These are phyloP conservation scores for Xylariaceae sp. DNA, from an alignment of 2,329 filamentous ascomycete genomes.

Conservation along the genomic window DNA sequence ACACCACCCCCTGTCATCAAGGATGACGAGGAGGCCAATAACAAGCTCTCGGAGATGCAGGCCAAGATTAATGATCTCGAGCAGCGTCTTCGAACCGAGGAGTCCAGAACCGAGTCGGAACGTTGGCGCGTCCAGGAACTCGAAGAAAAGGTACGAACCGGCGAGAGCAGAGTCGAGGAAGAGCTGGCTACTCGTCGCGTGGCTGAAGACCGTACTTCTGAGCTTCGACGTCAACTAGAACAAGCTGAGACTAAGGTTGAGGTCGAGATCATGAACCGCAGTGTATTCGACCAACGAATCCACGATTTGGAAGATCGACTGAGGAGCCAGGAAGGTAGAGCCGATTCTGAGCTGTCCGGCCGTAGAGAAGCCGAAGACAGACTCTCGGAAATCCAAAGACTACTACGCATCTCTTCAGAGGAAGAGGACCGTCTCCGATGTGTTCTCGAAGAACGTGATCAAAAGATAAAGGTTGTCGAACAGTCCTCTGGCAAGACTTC, in stretches of 20 bases:
- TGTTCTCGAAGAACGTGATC: slow-evolving; percentile 66
- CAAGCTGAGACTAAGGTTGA: slow-evolving; percentile 58
- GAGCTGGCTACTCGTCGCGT: slow-evolving; percentile 48
- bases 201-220: slow-evolving; percentile 53
- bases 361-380: slow-evolving; percentile 70
- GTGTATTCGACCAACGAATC: slow-evolving; percentile 58
- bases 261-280: slow-evolving; percentile 60
- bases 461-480: slow-evolving; percentile 60
- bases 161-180: slow-evolving; percentile 47
- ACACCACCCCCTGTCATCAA: slow-evolving; percentile 43
- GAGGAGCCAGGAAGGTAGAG: slow-evolving; percentile 59
- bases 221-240: slow-evolving; percentile 54
- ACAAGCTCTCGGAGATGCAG: slow-evolving; percentile 58
- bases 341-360: slow-evolving; percentile 61
- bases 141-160: slow-evolving; percentile 52
- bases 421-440: slow-evolving; percentile 68
- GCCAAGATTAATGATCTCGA: slow-evolving; percentile 47
- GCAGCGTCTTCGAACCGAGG: slow-evolving; percentile 27
- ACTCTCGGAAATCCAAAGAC: slow-evolving; percentile 68
- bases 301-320: slow-evolving; percentile 69
- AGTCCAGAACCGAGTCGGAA: slow-evolving; percentile 24
- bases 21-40: slow-evolving; percentile 51
- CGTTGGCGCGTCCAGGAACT: slow-evolving; percentile 54
- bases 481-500: slow-evolving; percentile 51
- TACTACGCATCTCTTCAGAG: slow-evolving; percentile 67